Percentiles rank a stretch among this genome's conserved stretches.
These are phyloP conservation scores for Leccinum disarticulatum DNA, from an alignment of 768 basidiomycete genomes.

Conservation along the genomic window DNA sequence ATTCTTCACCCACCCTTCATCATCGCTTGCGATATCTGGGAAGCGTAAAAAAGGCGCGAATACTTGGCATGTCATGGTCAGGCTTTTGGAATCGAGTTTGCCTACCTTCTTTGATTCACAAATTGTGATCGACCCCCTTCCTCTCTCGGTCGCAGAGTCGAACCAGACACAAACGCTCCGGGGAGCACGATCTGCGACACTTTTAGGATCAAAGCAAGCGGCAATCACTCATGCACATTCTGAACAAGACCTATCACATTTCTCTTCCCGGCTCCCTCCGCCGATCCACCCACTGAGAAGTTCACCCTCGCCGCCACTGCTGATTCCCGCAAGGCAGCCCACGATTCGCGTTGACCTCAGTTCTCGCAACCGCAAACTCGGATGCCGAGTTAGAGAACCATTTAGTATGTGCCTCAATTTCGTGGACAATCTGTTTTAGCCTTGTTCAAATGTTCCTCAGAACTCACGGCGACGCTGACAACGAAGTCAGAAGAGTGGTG, in stretches of 20 bases:
- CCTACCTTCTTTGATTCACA: constrained; percentile 21
- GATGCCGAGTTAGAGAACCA: constrained; percentile 4
- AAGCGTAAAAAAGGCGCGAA: constrained; percentile 11
- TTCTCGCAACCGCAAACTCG: constrained; percentile 17
- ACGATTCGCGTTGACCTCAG: constrained; percentile 9
- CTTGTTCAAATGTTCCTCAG: not conserved
- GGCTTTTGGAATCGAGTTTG: constrained; percentile 22
- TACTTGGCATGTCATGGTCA: constrained; percentile 46
- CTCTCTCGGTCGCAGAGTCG: not conserved
- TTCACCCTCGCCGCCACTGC: not conserved
- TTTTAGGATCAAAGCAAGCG: not conserved
- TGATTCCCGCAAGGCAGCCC: not conserved
- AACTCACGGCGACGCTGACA: not conserved
- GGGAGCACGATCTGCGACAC: constrained; percentile 4
- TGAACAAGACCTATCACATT: not conserved
- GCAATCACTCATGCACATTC: not conserved
- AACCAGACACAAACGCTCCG: not conserved
- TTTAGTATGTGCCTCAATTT: constrained; percentile 1
- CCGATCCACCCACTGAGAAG: constrained; percentile 4
- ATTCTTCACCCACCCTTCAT: constrained; percentile 15
- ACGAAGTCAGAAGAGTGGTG: constrained; percentile 17
- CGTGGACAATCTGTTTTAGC: not conserved
- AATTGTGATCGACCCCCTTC: constrained; percentile 9
- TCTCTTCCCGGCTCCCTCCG: not conserved
- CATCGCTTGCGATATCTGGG: not conserved